A percentile compares a stretch with the other conserved stretches of the same genome.
Conservation (phyloP, 306 rosid genomes). For the Pueraria montana region DNA sequence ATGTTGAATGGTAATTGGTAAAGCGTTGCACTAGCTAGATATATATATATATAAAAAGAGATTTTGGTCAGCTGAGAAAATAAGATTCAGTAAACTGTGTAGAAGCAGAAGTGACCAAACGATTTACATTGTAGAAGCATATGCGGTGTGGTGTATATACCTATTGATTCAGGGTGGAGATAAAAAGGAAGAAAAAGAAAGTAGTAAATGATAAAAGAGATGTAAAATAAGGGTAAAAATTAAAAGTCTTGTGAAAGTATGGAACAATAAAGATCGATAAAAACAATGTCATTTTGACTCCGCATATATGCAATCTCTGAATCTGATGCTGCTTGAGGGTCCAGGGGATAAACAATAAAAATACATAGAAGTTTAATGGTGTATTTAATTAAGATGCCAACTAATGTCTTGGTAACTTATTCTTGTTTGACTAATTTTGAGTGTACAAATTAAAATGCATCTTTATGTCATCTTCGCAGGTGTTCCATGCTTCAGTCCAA, state of each 20-base stretch:
- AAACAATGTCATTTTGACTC: background rate
- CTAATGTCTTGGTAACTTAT: background rate
- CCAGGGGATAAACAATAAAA: background rate
- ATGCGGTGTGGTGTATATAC: background rate
- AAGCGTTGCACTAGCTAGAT: too few relatives aligned
- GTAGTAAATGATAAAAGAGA: background rate
- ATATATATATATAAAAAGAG: background rate
- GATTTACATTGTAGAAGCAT: slow-evolving; percentile 20
- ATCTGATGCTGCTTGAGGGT: background rate
- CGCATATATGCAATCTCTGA: too few relatives aligned
- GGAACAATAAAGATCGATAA: background rate
- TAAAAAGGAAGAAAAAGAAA: background rate
- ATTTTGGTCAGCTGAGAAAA: background rate
- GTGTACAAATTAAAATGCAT: background rate
- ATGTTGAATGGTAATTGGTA: too few relatives aligned
- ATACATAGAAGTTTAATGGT: background rate
- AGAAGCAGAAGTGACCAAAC: background rate
- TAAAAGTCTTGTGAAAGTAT: background rate
- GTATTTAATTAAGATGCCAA: background rate
- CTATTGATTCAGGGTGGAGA: background rate
- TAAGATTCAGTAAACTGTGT: background rate
- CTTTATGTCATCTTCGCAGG: background rate
- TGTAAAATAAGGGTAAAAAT: background rate
- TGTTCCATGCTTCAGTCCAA: background rate
- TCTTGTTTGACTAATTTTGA: background rate